These are phyloP conservation scores for Russula abietina DNA, from an alignment of 768 basidiomycete species.

Conservation along the genomic window DNA sequence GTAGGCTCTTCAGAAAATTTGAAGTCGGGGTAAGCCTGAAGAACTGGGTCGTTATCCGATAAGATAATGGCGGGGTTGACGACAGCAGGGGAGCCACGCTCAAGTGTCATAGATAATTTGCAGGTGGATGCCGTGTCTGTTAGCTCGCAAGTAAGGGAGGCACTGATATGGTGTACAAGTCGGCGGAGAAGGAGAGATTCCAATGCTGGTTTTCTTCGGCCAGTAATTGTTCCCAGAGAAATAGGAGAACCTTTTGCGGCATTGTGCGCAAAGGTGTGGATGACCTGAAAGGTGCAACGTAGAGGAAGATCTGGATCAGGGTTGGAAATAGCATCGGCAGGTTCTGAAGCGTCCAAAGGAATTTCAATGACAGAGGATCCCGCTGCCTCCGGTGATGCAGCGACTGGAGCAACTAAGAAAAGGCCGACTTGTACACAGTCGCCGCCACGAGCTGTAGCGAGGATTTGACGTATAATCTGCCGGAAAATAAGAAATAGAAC, in stretches of 20 bases:
- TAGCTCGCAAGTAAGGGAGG: slow-evolving; percentile 36
- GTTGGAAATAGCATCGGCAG: slow-evolving; percentile 13
- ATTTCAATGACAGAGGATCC: slow-evolving; percentile 6
- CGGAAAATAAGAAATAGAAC: slow-evolving; percentile 24
- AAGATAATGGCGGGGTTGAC: slow-evolving; percentile 37
- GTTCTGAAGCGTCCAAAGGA: slow-evolving; percentile 22
- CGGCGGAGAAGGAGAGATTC: slow-evolving; percentile 51
- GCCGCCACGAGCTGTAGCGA: slow-evolving; percentile 58
- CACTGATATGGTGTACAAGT: slow-evolving; percentile 55
- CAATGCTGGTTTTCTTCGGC: slow-evolving; percentile 39
- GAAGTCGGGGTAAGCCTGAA: slow-evolving; percentile 44
- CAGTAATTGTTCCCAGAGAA: background rate
- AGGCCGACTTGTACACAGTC: slow-evolving; percentile 87
- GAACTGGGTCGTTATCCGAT: slow-evolving; percentile 43
- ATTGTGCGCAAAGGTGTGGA: slow-evolving; percentile 40
- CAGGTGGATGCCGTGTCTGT: slow-evolving; percentile 46
- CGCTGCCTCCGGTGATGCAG: slow-evolving; percentile 5
- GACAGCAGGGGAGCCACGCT: slow-evolving; percentile 47
- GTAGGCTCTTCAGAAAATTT: slow-evolving; percentile 65
- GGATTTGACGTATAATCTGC: slow-evolving; percentile 80
- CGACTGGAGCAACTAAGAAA: slow-evolving; percentile 38
- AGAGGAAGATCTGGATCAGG: slow-evolving; percentile 36
- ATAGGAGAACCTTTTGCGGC: background rate
- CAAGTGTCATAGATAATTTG: slow-evolving; percentile 59
- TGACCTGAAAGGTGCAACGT: slow-evolving; percentile 52